A percentile compares a stretch with the other conserved stretches of the same genome.
These are phyloP conservation scores for Areca catechu DNA, from an alignment of 176 grass and related monocot genomes.

Conservation along the genomic window DNA sequence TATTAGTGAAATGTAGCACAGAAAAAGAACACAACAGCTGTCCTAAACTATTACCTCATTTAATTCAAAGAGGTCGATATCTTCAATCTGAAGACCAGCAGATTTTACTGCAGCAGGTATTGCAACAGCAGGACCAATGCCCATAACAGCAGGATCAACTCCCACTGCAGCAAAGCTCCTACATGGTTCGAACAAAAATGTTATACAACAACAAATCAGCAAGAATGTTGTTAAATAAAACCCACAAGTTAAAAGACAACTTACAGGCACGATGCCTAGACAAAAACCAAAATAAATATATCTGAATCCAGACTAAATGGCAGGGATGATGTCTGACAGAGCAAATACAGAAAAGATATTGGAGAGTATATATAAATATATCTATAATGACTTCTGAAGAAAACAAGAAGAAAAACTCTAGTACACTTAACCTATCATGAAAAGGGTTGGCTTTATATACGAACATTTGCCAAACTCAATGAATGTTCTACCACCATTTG, in stretches of 20 bases:
- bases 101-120: constrained; percentile 22
- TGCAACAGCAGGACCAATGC: constrained; percentile 32
- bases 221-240: neutral
- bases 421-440: too few species aligned
- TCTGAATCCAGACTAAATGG: too few species aligned
- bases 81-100: neutral
- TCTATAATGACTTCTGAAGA: too few species aligned
- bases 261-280: too few species aligned
- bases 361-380: too few species aligned
- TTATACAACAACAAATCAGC: neutral
- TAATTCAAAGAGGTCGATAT: neutral
- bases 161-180: neutral
- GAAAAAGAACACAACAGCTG: neutral
- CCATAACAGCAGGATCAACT: constrained; percentile 68
- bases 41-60: neutral
- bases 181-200: neutral
- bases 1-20: too few species aligned
- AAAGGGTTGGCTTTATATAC: too few species aligned
- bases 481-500: too few species aligned
- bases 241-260: neutral
- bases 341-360: too few species aligned
- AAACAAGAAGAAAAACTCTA: too few species aligned
- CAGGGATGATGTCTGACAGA: too few species aligned
- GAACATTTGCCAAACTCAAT: too few species aligned
- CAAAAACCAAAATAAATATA: neutral